A percentile compares a stretch with the other conserved stretches of the same genome.
Conservation (phyloP, 495 filamentous ascomycete genomes). For the Xeromyces bisporus region DNA sequence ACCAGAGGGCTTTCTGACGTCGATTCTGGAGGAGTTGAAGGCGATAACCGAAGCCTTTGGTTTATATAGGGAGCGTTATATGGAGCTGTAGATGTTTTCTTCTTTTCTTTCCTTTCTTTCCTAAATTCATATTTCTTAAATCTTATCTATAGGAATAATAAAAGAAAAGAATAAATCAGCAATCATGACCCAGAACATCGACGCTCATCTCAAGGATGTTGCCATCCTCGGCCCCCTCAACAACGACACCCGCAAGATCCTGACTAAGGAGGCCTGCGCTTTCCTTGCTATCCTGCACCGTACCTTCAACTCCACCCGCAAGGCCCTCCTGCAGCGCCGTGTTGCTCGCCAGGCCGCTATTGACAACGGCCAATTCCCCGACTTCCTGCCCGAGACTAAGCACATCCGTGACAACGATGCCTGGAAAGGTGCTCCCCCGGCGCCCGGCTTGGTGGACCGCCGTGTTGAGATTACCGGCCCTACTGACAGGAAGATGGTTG, state of each 20-base stretch:
- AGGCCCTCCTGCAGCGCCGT: slow-evolving; percentile 75
- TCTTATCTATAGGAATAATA: neutral
- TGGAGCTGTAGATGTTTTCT: neutral
- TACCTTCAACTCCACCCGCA: slow-evolving; percentile 82
- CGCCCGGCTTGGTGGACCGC: slow-evolving; percentile 84
- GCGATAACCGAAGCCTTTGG: neutral
- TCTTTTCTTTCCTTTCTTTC: neutral
- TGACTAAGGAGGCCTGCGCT: slow-evolving; percentile 76
- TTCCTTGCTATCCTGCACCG: slow-evolving; percentile 91
- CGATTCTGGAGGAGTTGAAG: too few relatives aligned
- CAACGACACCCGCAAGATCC: slow-evolving; percentile 71
- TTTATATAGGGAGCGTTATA: too few relatives aligned
- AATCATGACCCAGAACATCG: slow-evolving; percentile 54
- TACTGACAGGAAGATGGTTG: slow-evolving; percentile 97
- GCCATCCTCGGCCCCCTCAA: slow-evolving; percentile 62
- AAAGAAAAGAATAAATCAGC: slow-evolving; percentile 1
- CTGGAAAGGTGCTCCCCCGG: slow-evolving; percentile 89
- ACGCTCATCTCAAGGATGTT: slow-evolving; percentile 72
- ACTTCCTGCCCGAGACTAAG: slow-evolving; percentile 92
- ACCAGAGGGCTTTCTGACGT: neutral
- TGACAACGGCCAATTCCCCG: slow-evolving; percentile 77
- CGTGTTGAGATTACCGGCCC: slow-evolving; percentile 98
- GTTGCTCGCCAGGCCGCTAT: slow-evolving; percentile 81
- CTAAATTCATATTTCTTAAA: neutral
- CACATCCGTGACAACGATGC: slow-evolving; percentile 87